Conservation (phyloP, 306 rosid species). For the Cicer cuneatum region DNA sequence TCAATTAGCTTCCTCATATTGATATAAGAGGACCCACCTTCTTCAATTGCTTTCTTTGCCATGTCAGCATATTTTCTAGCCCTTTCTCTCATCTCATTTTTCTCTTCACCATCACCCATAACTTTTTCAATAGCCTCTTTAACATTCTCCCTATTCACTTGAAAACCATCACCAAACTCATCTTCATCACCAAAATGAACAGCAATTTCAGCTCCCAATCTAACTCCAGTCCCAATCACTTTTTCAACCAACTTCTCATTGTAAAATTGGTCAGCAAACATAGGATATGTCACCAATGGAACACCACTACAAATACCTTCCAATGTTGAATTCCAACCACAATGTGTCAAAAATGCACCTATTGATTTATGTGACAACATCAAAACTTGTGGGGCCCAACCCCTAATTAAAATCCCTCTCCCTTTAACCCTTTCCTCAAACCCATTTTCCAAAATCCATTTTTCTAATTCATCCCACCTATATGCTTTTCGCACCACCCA, state of each 20-base stretch:
- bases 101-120: constrained; percentile 52
- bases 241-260: constrained; percentile 53
- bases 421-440: constrained; percentile 57
- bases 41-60: constrained; percentile 54
- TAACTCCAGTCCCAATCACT: constrained; percentile 46
- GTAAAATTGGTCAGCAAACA: constrained; percentile 58
- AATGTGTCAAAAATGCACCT: constrained; percentile 66
- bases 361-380: constrained; percentile 56
- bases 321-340: constrained; percentile 69
- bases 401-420: constrained; percentile 57
- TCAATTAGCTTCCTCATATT: constrained; percentile 44
- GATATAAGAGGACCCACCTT: constrained; percentile 56
- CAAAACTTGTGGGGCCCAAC: constrained; percentile 65
- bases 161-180: constrained; percentile 32
- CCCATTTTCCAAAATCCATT: constrained; percentile 45
- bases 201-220: constrained; percentile 41
- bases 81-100: constrained; percentile 48
- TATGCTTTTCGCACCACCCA: constrained; percentile 62
- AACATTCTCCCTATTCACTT: constrained; percentile 48
- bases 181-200: constrained; percentile 51
- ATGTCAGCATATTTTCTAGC: constrained; percentile 34
- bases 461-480: constrained; percentile 40
- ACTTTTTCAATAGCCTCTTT: constrained; percentile 49
- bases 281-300: constrained; percentile 62
- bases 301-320: constrained; percentile 59